Evolutionary conservation across 345 rosid genomes (phyloP).

Genomic region (Xanthoceras sorbifolium): DNA sequence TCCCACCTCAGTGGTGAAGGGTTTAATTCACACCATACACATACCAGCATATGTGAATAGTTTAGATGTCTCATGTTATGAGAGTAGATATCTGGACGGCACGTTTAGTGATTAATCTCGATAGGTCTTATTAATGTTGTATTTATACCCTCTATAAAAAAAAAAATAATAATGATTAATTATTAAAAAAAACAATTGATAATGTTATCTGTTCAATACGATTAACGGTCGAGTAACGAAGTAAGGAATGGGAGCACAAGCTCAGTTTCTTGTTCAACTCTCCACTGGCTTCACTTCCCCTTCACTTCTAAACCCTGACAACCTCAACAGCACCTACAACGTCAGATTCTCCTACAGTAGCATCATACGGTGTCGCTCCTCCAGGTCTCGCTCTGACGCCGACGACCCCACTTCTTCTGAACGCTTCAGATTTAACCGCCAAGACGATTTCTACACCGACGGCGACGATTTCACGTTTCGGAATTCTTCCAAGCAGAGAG

Average conservation of each 20-base stretch:
- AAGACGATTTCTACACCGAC: constrained; percentile 9
- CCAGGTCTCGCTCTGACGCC: neutral
- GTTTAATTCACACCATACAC: too few relatives aligned
- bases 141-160: too few relatives aligned
- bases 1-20: too few relatives aligned
- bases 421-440: constrained; percentile 21
- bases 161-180: too few relatives aligned
- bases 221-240: neutral
- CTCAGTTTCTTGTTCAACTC: neutral
- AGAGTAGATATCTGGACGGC: too few relatives aligned
- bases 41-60: too few relatives aligned
- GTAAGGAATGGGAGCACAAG: constrained; percentile 4
- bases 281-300: constrained; percentile 12
- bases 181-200: too few relatives aligned
- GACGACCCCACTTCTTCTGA: neutral
- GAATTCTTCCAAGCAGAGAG: constrained; percentile 16
- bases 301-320: constrained; percentile 8
- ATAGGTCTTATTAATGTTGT: too few relatives aligned
- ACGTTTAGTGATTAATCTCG: too few relatives aligned
- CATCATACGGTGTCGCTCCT: neutral
- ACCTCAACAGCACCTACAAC: neutral
- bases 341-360: neutral
- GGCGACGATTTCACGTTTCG: neutral
- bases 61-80: too few relatives aligned
- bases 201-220: too few relatives aligned